Evolutionary conservation across 164 flowering plant genomes (phyloP).

Genomic region (Tetracentron sinense): DNA sequence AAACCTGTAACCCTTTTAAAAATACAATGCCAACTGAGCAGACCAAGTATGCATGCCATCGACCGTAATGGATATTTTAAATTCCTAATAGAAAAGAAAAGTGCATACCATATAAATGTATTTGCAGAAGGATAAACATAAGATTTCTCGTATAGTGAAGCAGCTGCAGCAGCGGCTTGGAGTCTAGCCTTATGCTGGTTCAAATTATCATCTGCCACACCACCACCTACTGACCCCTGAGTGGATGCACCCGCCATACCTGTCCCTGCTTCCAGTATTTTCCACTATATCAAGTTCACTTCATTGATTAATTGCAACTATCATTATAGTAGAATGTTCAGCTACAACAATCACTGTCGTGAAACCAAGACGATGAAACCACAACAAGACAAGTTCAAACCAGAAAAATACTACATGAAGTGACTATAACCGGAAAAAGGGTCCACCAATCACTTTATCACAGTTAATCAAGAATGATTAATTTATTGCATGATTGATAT

Average conservation of each 20-base stretch:
- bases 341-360: neutral
- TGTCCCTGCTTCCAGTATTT: slow-evolving; percentile 30
- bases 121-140: slow-evolving; percentile 76
- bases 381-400: neutral
- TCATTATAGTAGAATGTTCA: neutral
- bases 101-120: slow-evolving; percentile 54
- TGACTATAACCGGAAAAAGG: neutral
- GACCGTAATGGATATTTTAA: neutral
- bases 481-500: too few species aligned
- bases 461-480: too few species aligned
- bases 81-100: neutral
- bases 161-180: slow-evolving; percentile 93
- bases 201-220: slow-evolving; percentile 32
- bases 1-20: neutral
- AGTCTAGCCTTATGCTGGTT: slow-evolving; percentile 72
- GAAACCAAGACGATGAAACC: neutral
- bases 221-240: slow-evolving; percentile 38
- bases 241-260: slow-evolving; percentile 33
- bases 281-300: neutral
- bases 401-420: neutral
- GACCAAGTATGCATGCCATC: neutral
- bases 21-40: neutral
- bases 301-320: neutral
- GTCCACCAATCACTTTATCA: too few species aligned
- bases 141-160: slow-evolving; percentile 84